phyloP scores from a whole-genome alignment of 176 grass and related monocot genomes.

The Cymbopogon citratus region DNA sequence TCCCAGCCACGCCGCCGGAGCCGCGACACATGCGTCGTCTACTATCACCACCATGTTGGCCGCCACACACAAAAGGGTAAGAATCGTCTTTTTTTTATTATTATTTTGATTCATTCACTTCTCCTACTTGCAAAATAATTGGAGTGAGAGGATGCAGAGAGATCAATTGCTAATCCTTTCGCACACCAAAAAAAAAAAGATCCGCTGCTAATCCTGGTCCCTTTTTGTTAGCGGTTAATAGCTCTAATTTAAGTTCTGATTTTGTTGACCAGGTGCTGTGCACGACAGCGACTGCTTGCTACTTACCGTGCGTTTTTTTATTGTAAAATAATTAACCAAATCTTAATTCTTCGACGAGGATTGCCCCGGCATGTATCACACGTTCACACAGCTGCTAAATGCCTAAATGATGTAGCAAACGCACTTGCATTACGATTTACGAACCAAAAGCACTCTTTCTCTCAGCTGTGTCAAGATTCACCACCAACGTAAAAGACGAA shows the following conservation, averaged over 20 bases:
- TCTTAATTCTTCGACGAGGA: too few species aligned
- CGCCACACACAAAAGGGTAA: neutral
- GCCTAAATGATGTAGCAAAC: neutral
- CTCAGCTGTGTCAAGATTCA: neutral
- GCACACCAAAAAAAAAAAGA: neutral
- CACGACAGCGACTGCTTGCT: neutral
- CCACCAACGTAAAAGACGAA: too few species aligned
- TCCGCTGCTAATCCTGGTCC: neutral
- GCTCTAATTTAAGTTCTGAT: neutral
- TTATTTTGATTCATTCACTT: neutral
- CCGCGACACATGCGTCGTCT: neutral
- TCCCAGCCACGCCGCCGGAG: neutral
- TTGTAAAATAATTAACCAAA: too few species aligned
- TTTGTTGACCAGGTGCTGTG: neutral
- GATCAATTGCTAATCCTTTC: neutral
- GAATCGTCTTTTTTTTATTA: neutral
- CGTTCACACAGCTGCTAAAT: neutral
- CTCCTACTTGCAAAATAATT: neutral
- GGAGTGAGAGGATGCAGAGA: neutral
- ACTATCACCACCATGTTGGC: neutral
- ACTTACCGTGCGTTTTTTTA: neutral
- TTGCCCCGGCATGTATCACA: too few species aligned
- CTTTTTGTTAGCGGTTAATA: neutral
- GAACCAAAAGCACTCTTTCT: too few species aligned
- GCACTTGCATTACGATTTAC: neutral